Percentiles rank a stretch among this genome's conserved stretches.
These are phyloP conservation scores for Podila horticola DNA, from an alignment of 192 early-diverging fungal genomes.

Conservation along the genomic window DNA sequence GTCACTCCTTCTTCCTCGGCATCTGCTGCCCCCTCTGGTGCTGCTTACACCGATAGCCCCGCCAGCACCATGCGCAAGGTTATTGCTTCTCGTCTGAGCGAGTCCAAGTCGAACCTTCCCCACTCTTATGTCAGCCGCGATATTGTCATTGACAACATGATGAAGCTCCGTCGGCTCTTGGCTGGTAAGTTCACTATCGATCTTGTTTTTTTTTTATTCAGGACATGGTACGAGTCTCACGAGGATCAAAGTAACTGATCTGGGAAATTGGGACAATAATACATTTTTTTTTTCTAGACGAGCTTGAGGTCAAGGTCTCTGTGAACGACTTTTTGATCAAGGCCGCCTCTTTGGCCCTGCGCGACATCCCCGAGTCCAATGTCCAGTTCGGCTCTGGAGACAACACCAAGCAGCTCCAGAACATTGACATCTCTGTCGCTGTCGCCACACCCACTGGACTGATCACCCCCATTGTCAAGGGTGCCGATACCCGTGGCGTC, in stretches of 20 bases:
- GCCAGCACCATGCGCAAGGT: conserved; percentile 71
- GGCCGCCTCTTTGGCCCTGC: conserved; percentile 84
- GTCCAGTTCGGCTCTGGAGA: conserved; percentile 43
- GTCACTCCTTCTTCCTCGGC: neutral
- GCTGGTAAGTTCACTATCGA: conserved; percentile 47
- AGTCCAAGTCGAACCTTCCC: conserved; percentile 66
- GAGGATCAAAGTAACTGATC: too few relatives aligned
- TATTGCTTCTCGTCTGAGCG: conserved; percentile 66
- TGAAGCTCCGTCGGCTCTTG: conserved; percentile 53
- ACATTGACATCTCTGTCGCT: conserved; percentile 85
- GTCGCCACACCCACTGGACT: conserved; percentile 85
- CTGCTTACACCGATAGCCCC: conserved; percentile 65
- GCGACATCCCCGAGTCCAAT: conserved; percentile 88
- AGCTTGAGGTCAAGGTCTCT: conserved; percentile 65
- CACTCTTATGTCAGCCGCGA: conserved; percentile 71
- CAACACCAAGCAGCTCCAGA: conserved; percentile 78
- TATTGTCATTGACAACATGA: conserved; percentile 58
- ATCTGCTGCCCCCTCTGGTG: conserved; percentile 7
- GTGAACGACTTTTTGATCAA: conserved; percentile 97
- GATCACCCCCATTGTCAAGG: conserved; percentile 84
- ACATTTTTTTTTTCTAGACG: conserved; percentile 15
- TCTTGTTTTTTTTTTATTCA: neutral
- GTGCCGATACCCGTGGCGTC: conserved; percentile 81
- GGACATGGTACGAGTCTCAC: too few relatives aligned
- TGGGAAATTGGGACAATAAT: neutral